A percentile compares a stretch with the other conserved stretches of the same genome.
phyloP scores from a whole-genome alignment of 192 early-diverging fungal species.

The Podila epigama region DNA sequence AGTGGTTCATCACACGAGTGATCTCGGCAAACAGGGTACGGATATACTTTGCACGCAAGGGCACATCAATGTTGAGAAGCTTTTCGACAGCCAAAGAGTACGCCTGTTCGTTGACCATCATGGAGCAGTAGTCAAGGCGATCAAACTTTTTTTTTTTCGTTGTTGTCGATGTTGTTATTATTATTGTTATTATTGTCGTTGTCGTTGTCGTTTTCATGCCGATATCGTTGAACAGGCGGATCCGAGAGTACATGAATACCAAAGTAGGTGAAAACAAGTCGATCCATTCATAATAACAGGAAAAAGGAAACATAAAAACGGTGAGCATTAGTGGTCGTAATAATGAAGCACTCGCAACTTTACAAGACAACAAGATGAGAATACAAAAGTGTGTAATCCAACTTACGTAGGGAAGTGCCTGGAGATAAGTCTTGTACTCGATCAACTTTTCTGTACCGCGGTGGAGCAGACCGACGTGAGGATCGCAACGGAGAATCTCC shows the following conservation, averaged over 20 bases:
- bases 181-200: no score
- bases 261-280: neutral
- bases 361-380: neutral
- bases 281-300: neutral
- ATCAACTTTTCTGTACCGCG: conserved; percentile 99
- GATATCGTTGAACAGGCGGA: no score
- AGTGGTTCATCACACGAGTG: conserved; percentile 97
- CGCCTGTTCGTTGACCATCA: conserved; percentile 99
- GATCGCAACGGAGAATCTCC: conserved; percentile 91
- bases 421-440: conserved; percentile 98
- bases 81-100: conserved; percentile 99
- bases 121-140: conserved; percentile 97
- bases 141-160: conserved; percentile 69
- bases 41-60: conserved; percentile 93
- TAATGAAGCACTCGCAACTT: no score
- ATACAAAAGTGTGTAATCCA: neutral
- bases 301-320: neutral
- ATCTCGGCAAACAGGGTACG: conserved; percentile 98
- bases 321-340: neutral
- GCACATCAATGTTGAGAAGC: conserved; percentile 96
- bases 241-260: no score
- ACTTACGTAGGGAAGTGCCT: conserved; percentile 89
- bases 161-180: no score
- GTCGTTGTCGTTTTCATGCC: neutral
- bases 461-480: conserved; percentile 96